These are phyloP conservation scores for Vachellia pachyceras DNA, from an alignment of 306 rosid genomes.

Conservation along the genomic window DNA sequence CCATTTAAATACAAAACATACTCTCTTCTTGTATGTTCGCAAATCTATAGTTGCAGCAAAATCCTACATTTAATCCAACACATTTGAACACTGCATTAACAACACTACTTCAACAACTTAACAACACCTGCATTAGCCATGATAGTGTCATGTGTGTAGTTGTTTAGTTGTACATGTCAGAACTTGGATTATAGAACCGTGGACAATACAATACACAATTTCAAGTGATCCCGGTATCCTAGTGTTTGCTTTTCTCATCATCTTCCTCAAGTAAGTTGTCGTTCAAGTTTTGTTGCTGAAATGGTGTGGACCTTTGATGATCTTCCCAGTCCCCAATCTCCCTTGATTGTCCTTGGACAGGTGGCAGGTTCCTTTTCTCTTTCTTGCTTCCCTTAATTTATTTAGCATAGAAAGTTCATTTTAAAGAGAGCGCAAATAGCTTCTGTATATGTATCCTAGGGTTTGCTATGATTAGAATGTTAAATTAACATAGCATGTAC, in stretches of 20 bases:
- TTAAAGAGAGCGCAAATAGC: constrained; percentile 12
- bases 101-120: constrained; percentile 18
- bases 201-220: neutral
- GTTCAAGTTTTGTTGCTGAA: too few relatives aligned
- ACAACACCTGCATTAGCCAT: constrained; percentile 7
- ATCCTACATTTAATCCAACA: neutral
- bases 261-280: too few relatives aligned
- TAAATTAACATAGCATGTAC: constrained; percentile 38
- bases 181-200: neutral
- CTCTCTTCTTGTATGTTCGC: neutral
- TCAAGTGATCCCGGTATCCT: neutral
- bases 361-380: too few relatives aligned
- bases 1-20: neutral
- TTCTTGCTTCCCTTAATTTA: constrained; percentile 52
- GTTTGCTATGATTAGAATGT: neutral
- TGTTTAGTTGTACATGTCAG: neutral
- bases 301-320: too few relatives aligned
- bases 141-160: neutral
- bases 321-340: too few relatives aligned
- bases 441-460: constrained; percentile 9
- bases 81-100: constrained; percentile 9
- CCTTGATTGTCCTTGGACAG: too few relatives aligned
- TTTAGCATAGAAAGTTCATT: constrained; percentile 21
- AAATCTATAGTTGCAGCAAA: neutral
- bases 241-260: too few relatives aligned